Evolutionary conservation across 768 basidiomycete genomes (phyloP).

Genomic region (Amanita brunnescens): DNA sequence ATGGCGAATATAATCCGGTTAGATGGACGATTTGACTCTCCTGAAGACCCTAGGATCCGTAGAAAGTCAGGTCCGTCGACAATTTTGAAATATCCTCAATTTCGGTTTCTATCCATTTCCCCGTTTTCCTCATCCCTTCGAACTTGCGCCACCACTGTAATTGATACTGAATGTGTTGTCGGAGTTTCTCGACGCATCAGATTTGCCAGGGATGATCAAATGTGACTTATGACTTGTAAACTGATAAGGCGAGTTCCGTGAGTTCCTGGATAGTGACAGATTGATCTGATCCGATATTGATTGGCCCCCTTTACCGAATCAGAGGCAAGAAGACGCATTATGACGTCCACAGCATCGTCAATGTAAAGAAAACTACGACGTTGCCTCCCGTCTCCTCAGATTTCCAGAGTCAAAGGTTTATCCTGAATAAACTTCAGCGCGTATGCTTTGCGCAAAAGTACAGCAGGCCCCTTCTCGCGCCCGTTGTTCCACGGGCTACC

Average conservation of each 20-base stretch:
- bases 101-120: conserved; percentile 37
- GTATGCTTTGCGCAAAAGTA: conserved; percentile 45
- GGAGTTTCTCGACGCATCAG: conserved; percentile 43
- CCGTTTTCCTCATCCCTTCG: conserved; percentile 40
- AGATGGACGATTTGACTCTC: conserved; percentile 29
- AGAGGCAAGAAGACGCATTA: conserved; percentile 35
- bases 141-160: conserved; percentile 36
- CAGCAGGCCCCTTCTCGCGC: conserved; percentile 51
- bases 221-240: conserved; percentile 15
- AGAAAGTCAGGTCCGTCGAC: not conserved
- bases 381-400: conserved; percentile 51
- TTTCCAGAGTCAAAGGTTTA: conserved; percentile 27
- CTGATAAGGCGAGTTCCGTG: conserved; percentile 28
- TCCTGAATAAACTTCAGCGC: conserved; percentile 18
- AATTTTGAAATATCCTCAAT: conserved; percentile 14
- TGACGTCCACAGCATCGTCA: conserved; percentile 42
- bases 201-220: conserved; percentile 23
- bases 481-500: conserved; percentile 45
- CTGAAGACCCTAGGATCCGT: conserved; percentile 16
- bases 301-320: conserved; percentile 19
- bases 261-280: conserved; percentile 34
- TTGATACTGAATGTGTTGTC: conserved; percentile 29
- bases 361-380: conserved; percentile 49
- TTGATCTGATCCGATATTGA: conserved; percentile 46
- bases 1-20: conserved; percentile 37